Base-by-base conservation (phyloP, 2,329 filamentous ascomycete species). In the Ambrosiella cleistominuta region DNA sequence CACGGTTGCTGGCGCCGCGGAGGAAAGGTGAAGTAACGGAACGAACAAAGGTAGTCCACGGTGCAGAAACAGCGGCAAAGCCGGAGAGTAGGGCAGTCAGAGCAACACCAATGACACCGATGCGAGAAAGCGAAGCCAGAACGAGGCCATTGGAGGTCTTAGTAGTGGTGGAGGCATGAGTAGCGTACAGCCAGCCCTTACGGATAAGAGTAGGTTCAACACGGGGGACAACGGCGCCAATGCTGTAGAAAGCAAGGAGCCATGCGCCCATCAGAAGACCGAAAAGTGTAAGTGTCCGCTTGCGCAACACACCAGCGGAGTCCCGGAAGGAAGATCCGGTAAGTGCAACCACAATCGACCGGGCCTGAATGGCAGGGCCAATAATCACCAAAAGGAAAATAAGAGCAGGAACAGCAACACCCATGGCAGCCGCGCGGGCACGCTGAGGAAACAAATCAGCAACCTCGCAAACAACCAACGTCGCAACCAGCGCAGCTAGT, bases 71-170 rank as follows among this genome's bases (percentile, higher is more conserved):
- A n/a, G 87, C 87, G 5, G 88, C 88, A 65, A 94, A 95, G 0
- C 88, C 88, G 6, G 88, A 88, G n/a, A 95, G 73, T 12, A 90
- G 76, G 13, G 88, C 88, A 87, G 95, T 94, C 57, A 93, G 71
- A 53, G 85, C 83, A 58, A 93, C 88, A 2, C 88, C 88, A 62
- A 94, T 88, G 45, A 95, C 83, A 11, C 88, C 88, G 35, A 95
- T 82, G 50, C 88, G 71, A 67, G 83, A 80, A 40, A 84, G 70
- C 62, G 79, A 83, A 7, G 75, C 80, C 49, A 75, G 70, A 13
- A 73, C 73, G 12, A 71, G 64, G 17, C 64, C 66, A 57, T 65
- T 65, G n/a, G 62, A 63, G 11, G 62, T 61, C 59, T 65, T 63
- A 39, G 60, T 55, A 0, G 62, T 60, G 4, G 62, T 63, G 12